These are phyloP conservation scores for Phytophthora niederhauseri DNA, from an alignment of 352 stramenopile genomes.

Conservation along the genomic window DNA sequence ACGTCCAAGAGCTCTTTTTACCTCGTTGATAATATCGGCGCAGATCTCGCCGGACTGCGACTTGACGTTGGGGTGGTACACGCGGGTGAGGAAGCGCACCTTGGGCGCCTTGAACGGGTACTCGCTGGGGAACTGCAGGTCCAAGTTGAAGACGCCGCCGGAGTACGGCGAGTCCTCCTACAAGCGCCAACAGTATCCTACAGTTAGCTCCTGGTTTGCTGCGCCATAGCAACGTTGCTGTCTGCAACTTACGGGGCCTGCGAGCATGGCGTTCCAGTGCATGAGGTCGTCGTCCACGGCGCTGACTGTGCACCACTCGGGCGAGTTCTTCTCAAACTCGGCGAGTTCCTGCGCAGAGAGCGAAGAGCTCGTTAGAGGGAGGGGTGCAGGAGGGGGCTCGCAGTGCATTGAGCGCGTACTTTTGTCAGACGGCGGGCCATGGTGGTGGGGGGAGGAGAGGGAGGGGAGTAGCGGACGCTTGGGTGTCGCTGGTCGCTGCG, in stretches of 20 bases:
- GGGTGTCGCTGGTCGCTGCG: slow-evolving; percentile 2
- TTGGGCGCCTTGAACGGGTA: slow-evolving; percentile 97
- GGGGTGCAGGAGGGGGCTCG: not conserved
- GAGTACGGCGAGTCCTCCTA: slow-evolving; percentile 89
- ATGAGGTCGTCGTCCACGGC: slow-evolving; percentile 89
- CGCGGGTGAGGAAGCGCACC: slow-evolving; percentile 94
- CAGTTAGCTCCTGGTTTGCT: slow-evolving; percentile 3
- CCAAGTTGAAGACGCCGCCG: slow-evolving; percentile 93
- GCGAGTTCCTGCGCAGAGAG: slow-evolving; percentile 64
- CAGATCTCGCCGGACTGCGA: slow-evolving; percentile 97
- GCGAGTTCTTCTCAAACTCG: slow-evolving; percentile 91
- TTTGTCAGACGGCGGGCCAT: slow-evolving; percentile 89
- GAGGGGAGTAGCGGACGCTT: not conserved
- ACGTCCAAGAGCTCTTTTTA: no score
- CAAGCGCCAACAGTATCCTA: slow-evolving; percentile 7
- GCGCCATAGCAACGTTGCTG: not conserved
- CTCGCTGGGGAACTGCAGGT: slow-evolving; percentile 95
- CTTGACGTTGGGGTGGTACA: slow-evolving; percentile 98
- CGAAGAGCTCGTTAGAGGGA: not conserved
- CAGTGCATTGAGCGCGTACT: slow-evolving; percentile 32
- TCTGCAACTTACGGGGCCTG: slow-evolving; percentile 70
- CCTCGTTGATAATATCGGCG: slow-evolving; percentile 93
- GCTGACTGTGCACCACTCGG: slow-evolving; percentile 89
- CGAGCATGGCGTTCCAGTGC: slow-evolving; percentile 93
- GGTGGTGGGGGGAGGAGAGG: not conserved